Evolutionary conservation across 2,329 filamentous ascomycete species (phyloP), one percentile per base, ranked within the genome.

Genomic region (Phyllosticta paracitricarpa): DNA sequence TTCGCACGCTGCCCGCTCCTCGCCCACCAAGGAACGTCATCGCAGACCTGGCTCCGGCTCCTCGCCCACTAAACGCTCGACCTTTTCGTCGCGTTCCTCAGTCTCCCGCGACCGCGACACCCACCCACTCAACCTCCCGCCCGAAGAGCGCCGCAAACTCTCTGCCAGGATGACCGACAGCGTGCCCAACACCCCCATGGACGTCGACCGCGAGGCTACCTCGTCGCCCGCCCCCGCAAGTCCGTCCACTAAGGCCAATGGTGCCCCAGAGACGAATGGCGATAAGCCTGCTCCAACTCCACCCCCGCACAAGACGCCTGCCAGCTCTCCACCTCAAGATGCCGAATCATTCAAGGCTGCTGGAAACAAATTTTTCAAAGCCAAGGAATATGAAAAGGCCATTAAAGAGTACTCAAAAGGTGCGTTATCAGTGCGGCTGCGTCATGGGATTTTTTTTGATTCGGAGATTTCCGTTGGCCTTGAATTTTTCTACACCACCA

Each of bases 331-430:
- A 56, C 74, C 78, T 40, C 74, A 74, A 64, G 90, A 97, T 71
- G 91, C 93, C 26, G 94, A 99, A 77, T 82, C 85, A 12, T 96
- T 88, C 83, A 99, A 99, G 81, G 84, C 89, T 68, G 85, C 89
- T 2, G 94, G 94, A 63, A 99, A 99, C 79, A 94, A 94, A 71
- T 93, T 90, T 71, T 99, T 97, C 83, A 97, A 97, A 79, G 89
- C 92, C 65, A 90, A 88, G 72, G 89, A 97, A 70, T 99, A 93
- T 74, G 78, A 81, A 63, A 88, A 89, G 71, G 93, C 94, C 25
- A 92, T 97, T 72, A 84, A 89, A 67, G 91, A 97, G 75, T 99
- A 97, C 75, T 90, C 89, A 67, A 96, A 96, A 84, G 93, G 93
- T 96, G 80, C 63, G 80, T 72, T 30, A 73, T 63, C 33, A 40